phyloP scores from a whole-genome alignment of 495 filamentous ascomycete genomes.

The Aspergillus haitiensis region DNA sequence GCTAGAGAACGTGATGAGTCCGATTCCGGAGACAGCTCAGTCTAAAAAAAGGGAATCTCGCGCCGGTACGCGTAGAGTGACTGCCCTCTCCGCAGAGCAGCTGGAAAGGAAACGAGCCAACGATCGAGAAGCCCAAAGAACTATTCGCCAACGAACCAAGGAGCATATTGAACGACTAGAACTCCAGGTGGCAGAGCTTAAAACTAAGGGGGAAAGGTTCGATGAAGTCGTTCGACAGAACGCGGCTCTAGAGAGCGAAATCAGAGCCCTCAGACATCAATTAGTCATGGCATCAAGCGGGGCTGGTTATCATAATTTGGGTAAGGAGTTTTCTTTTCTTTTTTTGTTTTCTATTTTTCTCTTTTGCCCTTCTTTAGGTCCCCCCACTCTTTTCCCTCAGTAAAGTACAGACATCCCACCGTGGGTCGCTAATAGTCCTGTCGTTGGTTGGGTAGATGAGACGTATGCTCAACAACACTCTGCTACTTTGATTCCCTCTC shows the following conservation, averaged over 20 bases:
- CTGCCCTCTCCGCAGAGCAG: constrained; percentile 57
- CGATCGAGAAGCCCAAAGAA: constrained; percentile 63
- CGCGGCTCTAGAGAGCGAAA: constrained; percentile 55
- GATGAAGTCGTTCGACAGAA: constrained; percentile 54
- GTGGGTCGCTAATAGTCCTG: not conserved
- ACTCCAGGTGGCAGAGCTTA: constrained; percentile 51
- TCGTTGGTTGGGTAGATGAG: constrained; percentile 17
- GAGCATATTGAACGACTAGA: constrained; percentile 59
- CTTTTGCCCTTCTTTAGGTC: not conserved
- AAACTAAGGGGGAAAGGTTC: constrained; percentile 46
- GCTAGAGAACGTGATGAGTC: constrained; percentile 22
- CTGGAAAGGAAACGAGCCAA: constrained; percentile 64
- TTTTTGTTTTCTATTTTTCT: not conserved
- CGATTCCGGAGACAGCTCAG: constrained; percentile 20
- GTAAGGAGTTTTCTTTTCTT: constrained; percentile 12
- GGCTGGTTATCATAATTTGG: constrained; percentile 22
- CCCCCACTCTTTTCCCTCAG: not conserved
- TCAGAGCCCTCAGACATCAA: constrained; percentile 44
- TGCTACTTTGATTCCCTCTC: constrained; percentile 20
- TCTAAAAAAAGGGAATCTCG: constrained; percentile 49
- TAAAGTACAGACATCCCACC: not conserved
- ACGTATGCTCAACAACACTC: constrained; percentile 21
- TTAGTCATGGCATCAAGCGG: constrained; percentile 29
- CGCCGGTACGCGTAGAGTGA: constrained; percentile 60
- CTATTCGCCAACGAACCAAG: constrained; percentile 60